Percentiles rank a stretch among this genome's conserved stretches.
phyloP scores from a whole-genome alignment of 1,284 basidiomycete genomes.

The Phenoliferia sp. region DNA sequence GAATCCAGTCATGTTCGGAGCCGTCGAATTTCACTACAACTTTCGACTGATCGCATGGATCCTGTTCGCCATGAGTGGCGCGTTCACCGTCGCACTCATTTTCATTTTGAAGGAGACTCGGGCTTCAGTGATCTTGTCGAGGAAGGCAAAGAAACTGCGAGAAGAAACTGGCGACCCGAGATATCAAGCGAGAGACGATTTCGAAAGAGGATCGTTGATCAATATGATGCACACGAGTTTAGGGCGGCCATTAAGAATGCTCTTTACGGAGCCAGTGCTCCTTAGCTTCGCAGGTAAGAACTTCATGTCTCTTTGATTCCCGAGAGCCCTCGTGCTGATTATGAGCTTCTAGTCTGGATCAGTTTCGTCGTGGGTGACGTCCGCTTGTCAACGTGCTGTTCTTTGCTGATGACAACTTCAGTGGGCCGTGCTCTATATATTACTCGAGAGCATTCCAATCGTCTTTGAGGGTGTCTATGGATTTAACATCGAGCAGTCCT shows the following conservation, averaged over 20 bases:
- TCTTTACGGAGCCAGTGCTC: slow-evolving; percentile 31
- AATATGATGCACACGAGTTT: slow-evolving; percentile 40
- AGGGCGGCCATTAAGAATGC: slow-evolving; percentile 37
- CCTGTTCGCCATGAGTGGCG: slow-evolving; percentile 33
- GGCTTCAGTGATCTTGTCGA: slow-evolving; percentile 33
- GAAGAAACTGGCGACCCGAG: slow-evolving; percentile 39
- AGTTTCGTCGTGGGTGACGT: background rate
- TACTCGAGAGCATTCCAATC: slow-evolving; percentile 23
- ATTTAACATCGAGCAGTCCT: slow-evolving; percentile 26
- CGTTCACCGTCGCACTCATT: slow-evolving; percentile 16
- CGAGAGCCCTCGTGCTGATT: background rate
- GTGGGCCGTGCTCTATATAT: slow-evolving; percentile 16
- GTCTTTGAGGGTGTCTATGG: slow-evolving; percentile 15
- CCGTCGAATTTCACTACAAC: slow-evolving; percentile 19
- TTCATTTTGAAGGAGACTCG: slow-evolving; percentile 29
- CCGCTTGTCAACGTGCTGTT: background rate
- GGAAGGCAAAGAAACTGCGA: slow-evolving; percentile 31
- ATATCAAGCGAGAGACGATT: slow-evolving; percentile 40
- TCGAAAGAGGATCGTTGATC: slow-evolving; percentile 39
- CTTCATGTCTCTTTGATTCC: background rate
- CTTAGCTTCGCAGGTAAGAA: slow-evolving; percentile 26
- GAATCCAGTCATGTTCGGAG: slow-evolving; percentile 26
- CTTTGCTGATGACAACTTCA: background rate
- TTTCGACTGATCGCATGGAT: slow-evolving; percentile 45
- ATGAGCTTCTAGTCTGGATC: background rate